Percentiles rank a stretch among this genome's conserved stretches.
phyloP scores from a whole-genome alignment of 352 stramenopile species.

The Globisporangium rhizosaccharum region DNA sequence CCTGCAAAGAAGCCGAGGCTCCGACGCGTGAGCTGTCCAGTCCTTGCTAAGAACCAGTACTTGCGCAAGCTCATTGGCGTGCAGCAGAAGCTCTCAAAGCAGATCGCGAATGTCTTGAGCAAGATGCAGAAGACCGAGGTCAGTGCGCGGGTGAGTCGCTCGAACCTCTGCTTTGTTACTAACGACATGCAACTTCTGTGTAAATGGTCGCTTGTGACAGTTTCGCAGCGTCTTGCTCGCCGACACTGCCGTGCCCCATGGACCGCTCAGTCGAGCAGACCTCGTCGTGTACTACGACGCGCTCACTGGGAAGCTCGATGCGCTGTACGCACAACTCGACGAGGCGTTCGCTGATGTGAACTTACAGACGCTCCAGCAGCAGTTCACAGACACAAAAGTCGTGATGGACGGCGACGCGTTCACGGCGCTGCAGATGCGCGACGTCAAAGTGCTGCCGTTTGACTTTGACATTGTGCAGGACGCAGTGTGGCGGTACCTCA shows the following conservation, averaged over 20 bases:
- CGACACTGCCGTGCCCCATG: neutral
- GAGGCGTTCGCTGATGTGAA: conserved; percentile 1
- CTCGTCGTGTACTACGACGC: conserved; percentile 8
- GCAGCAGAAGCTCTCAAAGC: neutral
- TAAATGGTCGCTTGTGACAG: neutral
- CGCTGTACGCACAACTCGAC: conserved; percentile 3
- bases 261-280: conserved; percentile 1
- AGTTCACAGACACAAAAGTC: conserved; percentile 5
- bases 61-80: neutral
- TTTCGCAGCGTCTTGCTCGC: neutral
- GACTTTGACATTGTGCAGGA: conserved; percentile 2
- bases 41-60: conserved; percentile 3
- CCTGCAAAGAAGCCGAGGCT: conserved; percentile 1
- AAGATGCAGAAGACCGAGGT: conserved; percentile 4
- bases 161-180: neutral
- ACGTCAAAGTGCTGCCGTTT: conserved; percentile 8
- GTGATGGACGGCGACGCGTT: neutral
- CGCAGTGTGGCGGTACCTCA: neutral
- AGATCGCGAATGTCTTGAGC: neutral
- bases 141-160: neutral
- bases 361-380: neutral
- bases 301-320: conserved; percentile 4
- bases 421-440: conserved; percentile 5
- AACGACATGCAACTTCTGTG: too few species aligned
- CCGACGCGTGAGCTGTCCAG: neutral